Base-by-base conservation (phyloP, 768 basidiomycete species). In the Cystofilobasidium macerans region DNA sequence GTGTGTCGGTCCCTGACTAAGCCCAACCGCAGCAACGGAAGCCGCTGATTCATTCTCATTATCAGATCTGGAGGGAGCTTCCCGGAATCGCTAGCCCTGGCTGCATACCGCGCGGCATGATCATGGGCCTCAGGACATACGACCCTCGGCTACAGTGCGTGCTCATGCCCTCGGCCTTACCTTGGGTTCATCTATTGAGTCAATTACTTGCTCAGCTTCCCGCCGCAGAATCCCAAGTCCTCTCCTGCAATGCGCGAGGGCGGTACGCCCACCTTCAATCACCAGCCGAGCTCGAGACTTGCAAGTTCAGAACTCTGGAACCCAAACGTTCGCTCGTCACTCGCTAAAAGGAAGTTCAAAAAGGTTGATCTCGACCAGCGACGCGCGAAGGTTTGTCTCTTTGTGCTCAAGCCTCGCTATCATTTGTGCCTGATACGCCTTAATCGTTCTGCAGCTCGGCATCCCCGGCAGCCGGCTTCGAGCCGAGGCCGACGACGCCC, bases 361-460 rank as follows among this genome's bases (percentile, higher is more conserved):
- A 90, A 91, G 76, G 85, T 85, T 70, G 88, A 94, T 69, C 75
- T 98, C 22, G 93, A 99, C 69, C 81, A 83, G n/a, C 81, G 94
- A 51, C 81, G 88, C 18, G 80, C 86, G 13, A 81, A 86, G 78
- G 92, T 88, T 63, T 73, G 66, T 67, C 28, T 36, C 30, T 18
- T 13, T 20, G 4, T 11, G 26, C 42, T 30, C 58, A 65, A 47
- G 35, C 35, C 14, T 56, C 67, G 32, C 40, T 18, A n/a, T 3
- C 45, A 12, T 11, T 30, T 11, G 57, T 40, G 9, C 6, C 43
- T 45, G 43, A 45, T 20, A 9, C 43, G 18, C 12, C n/a, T 33
- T 59, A 56, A 43, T 24, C 30, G 22, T 56, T 22, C 45, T 36
- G 59, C 71, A 91, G 87, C 84, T 85, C 70, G 78, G 82, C 9